Base-by-base conservation (phyloP, 2,329 filamentous ascomycete genomes). In the Chaetomiaceae sp. region DNA sequence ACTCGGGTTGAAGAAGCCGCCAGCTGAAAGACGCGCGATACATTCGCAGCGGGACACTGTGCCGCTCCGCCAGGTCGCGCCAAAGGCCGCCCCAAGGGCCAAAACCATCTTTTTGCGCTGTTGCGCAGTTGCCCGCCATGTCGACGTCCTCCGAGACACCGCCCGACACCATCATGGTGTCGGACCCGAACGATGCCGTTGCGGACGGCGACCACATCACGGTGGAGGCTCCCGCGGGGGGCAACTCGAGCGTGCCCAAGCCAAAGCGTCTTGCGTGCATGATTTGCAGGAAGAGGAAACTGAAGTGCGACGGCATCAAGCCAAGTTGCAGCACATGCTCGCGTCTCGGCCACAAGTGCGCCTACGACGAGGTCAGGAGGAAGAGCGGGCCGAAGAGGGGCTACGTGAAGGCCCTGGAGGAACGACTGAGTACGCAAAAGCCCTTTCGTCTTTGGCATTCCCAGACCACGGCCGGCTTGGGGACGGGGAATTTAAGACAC, bases 191-290 rank as follows among this genome's bases (percentile, higher is more conserved):
- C 37, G 54, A 59, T 16, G 51, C 23, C 16, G 40, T 23, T 33
- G 4, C 34, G 14, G 39, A 56, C 38, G 53, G 52, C 31, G 56
- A 58, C 16, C 42, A 47, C 39, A 45, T 50, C 16, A 51, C 50
- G 2, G 46, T 55, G 4, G 53, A 51, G 14, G 27, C 50, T 3
- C 42, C 49, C 23, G 44, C 54, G 2, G 55, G 56, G 16, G 59
- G 78, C 59, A 82, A 83, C 57, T 68, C 72, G 43, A 75, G 68
- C 60, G 75, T 89, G 19, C 85, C 87, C 44, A 88, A 88, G 63
- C 84, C 85, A n/a, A 97, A 97, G 75, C 82, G 92, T 60, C 87
- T 97, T 62, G 93, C 93, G 33, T 99, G 93, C 68, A 88, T 96
- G 65, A 84, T 97, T 56, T 99, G 93, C 66, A 79, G 92, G 62